Evolutionary conservation across 805 yeast genomes (phyloP), one percentile per base, ranked within the genome.

Genomic region (Candida endomychidarum): DNA sequence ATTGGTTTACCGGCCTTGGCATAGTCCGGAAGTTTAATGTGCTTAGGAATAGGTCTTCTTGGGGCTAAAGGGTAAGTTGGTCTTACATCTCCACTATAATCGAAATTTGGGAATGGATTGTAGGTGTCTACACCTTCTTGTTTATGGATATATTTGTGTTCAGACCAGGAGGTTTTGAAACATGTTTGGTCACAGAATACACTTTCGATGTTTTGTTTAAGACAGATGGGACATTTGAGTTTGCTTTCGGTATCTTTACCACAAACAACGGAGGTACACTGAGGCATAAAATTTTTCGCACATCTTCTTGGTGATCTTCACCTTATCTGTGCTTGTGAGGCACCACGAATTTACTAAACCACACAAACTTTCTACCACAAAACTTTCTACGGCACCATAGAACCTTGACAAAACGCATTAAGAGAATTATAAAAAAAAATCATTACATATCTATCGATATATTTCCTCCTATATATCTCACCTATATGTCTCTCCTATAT

Each of bases 201-300:
- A 35, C 77, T 68, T 28, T 72, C 68, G 36, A 77, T 51, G 11
- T 80, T 86, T 45, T 73, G 74, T 57, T 93, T 90, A 46, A 93
- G 65, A 63, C 99, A 93, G 11, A 90, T 71, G 0, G 99, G 99
- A 61, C 99, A 93, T 58, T 89, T 89, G 49, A 93, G 70, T 29
- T 73, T 63, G 15, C 95, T 83, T 3, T 69, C 69, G 10, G 96
- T 89, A 25, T 72, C 75, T 53, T 88, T 89, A 15, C 93, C 93
- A 69, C 99, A 93, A 52, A 79, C 86, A 15, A 86, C 78, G 17
- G 96, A 85, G 8, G 86, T 69, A 63, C 97, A 91, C 30, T 56
- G 41, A 28, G 55, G 34, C 40, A 55, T 31, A 38, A 38, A 32
- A 32, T 32, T 32, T 32, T 32, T 32, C 26, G 26, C 35, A 32